phyloP scores from a whole-genome alignment of 371 early-diverging fungal genomes.

The Mortierella sp. region DNA sequence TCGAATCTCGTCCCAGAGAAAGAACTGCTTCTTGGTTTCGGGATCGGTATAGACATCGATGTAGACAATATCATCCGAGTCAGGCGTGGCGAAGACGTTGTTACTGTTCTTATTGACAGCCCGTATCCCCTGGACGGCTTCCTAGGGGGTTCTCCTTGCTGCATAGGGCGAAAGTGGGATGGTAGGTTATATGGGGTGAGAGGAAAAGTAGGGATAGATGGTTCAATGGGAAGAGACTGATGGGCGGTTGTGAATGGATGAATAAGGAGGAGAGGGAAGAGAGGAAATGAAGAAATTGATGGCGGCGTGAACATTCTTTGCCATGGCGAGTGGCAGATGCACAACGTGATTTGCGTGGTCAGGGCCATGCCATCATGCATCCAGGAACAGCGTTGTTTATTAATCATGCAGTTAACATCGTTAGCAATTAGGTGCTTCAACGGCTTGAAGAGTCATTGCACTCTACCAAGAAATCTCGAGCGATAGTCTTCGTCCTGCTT shows the following conservation, averaged over 20 bases:
- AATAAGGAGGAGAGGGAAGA: background rate
- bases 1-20: background rate
- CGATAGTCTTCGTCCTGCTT: too few relatives aligned
- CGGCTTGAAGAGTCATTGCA: too few relatives aligned
- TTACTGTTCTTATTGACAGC: background rate
- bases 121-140: background rate
- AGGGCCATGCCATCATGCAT: too few relatives aligned
- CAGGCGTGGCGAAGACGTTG: background rate
- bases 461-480: too few relatives aligned
- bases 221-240: background rate
- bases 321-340: background rate
- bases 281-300: too few relatives aligned
- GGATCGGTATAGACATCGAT: background rate
- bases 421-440: too few relatives aligned
- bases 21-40: background rate
- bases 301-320: background rate
- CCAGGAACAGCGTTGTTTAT: too few relatives aligned
- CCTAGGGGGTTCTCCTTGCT: background rate
- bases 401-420: too few relatives aligned
- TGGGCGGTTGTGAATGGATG: background rate
- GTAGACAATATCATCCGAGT: background rate
- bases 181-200: background rate
- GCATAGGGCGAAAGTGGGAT: background rate
- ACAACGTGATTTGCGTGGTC: background rate
- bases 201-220: background rate